phyloP scores from a whole-genome alignment of 1,139 yeast species.

The Suhomyces terraborum region DNA sequence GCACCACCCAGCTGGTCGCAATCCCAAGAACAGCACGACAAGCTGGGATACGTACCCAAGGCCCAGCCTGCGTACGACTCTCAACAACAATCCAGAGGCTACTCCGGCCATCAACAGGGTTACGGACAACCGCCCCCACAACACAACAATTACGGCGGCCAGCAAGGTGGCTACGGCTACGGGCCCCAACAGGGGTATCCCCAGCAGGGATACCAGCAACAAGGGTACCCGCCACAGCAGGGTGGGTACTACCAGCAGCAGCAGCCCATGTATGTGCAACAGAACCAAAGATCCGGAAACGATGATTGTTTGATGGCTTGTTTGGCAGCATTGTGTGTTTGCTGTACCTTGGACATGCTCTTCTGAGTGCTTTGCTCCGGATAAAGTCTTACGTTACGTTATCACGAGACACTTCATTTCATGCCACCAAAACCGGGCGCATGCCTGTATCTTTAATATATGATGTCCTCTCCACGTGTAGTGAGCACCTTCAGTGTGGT shows the following conservation, averaged over 20 bases:
- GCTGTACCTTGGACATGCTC: constrained; percentile 70
- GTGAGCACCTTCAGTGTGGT: too few species aligned
- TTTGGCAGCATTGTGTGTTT: constrained; percentile 70
- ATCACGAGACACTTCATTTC: constrained; percentile 1
- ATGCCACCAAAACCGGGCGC: background rate
- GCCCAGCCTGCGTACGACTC: constrained; percentile 39
- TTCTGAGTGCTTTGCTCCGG: constrained; percentile 33
- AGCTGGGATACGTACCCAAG: constrained; percentile 33
- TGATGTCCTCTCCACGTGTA: background rate
- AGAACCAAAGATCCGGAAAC: constrained; percentile 46
- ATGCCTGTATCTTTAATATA: background rate
- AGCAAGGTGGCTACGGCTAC: constrained; percentile 25
- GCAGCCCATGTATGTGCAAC: constrained; percentile 68
- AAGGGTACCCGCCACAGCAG: constrained; percentile 23
- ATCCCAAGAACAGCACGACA: constrained; percentile 12
- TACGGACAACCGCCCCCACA: constrained; percentile 23
- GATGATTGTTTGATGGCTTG: constrained; percentile 64
- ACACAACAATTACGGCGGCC: constrained; percentile 16
- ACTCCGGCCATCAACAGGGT: constrained; percentile 37
- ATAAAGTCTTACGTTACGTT: background rate
- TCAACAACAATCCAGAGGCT: constrained; percentile 36
- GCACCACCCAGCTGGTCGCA: constrained; percentile 49
- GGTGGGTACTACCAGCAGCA: constrained; percentile 45
- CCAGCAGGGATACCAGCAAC: constrained; percentile 17
- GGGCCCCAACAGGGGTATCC: constrained; percentile 21